Percentiles rank a stretch among this genome's conserved stretches.
Conservation (phyloP, 2,329 filamentous ascomycete species). For the Gremmenia infestans region DNA sequence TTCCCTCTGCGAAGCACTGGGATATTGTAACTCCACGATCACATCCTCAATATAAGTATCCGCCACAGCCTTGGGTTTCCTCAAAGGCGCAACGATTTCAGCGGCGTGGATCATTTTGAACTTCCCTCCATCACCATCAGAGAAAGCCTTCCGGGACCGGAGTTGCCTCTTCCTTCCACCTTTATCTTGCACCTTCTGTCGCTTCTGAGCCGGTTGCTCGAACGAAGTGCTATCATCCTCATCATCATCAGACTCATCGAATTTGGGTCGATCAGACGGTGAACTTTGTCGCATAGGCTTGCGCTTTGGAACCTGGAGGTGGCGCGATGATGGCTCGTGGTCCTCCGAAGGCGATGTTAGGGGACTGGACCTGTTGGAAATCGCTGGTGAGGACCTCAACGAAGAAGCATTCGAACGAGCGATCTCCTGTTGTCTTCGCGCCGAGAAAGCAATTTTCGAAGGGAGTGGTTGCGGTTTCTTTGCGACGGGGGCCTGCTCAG, state of each 20-base stretch:
- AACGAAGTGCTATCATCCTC: not conserved
- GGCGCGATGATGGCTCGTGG: conserved; percentile 7
- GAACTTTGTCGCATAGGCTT: conserved; percentile 16
- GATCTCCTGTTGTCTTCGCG: not conserved
- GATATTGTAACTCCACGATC: conserved; percentile 74
- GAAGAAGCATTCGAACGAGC: not conserved
- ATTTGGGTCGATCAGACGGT: conserved; percentile 14
- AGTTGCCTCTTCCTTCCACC: conserved; percentile 26
- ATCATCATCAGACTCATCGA: conserved; percentile 13
- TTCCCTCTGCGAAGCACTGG: conserved; percentile 65
- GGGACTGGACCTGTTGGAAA: conserved; percentile 6
- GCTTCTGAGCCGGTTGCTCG: conserved; percentile 13
- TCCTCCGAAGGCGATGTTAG: conserved; percentile 11
- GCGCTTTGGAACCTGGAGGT: conserved; percentile 11
- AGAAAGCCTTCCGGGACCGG: conserved; percentile 24
- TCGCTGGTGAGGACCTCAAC: conserved; percentile 3
- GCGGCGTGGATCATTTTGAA: conserved; percentile 51
- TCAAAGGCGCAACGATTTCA: conserved; percentile 47
- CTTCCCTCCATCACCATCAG: conserved; percentile 15
- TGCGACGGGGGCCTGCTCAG: conserved; percentile 1
- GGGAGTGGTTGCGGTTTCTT: conserved; percentile 12
- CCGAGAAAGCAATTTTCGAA: conserved; percentile 7
- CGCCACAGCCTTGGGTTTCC: conserved; percentile 47
- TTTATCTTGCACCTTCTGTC: conserved; percentile 15
- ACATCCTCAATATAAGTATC: conserved; percentile 44